Evolutionary conservation across 2,329 filamentous ascomycete species (phyloP), one percentile per base, ranked within the genome.

Genomic region (Metarhizium guizhouense): DNA sequence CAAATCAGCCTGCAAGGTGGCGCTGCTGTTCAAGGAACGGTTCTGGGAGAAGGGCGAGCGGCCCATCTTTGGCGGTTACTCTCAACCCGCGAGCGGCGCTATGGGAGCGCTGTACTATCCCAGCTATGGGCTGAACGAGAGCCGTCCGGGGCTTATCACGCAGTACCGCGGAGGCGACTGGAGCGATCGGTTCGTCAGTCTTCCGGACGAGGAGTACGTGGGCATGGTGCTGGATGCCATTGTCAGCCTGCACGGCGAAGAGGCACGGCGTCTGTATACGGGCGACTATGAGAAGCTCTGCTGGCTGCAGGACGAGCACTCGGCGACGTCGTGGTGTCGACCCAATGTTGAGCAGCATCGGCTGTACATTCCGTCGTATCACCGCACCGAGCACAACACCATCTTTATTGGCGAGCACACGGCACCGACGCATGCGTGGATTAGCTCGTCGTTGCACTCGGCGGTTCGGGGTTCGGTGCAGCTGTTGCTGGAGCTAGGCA

Each of bases 361-460:
- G 36, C 61, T 85, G 5, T 85, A 81, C 57, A 67, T 85, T 2
- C 81, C 83, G 0, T 78, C 81, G 0, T 85, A 82, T 60, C 84
- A 80, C 59, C 72, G 80, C 59, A 85, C 82, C 0, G 81, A 85
- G 68, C 76, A 76, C 34, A 66, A 68, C 14, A 68, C 67, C 0
- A 59, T 69, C 0, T 69, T 68, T 3, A 63, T 68, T 0, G 67
- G 68, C 3, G 66, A 69, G 38, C 60, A 62, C 0, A 64, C 80
- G 0, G 77, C 72, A 36, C 83, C 80, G 62, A 84, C 82, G 1
- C 81, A 84, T 64, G 79, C 80, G 0, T 83, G 79, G 79, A 79
- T 66, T 4, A 57, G 56, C 56, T 57, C 40, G 16, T 47, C 52
- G 43, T 36, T 52, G 50, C 50, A 52, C 20, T 52, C 50, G n/a